A percentile compares a stretch with the other conserved stretches of the same genome.
phyloP scores from a whole-genome alignment of 139 green algal genomes.

The Chlorella sp. region DNA sequence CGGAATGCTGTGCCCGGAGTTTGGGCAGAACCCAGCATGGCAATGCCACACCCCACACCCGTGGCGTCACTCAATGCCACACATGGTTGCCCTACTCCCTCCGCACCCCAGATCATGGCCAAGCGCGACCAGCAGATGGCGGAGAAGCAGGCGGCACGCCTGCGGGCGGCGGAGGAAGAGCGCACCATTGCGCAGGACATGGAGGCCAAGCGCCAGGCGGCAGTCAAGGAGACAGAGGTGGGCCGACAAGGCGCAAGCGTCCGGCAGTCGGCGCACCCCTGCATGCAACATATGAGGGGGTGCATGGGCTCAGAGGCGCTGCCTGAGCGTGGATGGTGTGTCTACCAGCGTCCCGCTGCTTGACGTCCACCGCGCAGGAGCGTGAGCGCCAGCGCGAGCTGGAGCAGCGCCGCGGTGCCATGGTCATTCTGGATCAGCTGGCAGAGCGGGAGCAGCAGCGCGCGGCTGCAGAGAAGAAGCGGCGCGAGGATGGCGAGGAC shows the following conservation, averaged over 20 bases:
- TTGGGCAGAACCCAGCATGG: too few species aligned
- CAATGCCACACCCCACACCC: too few species aligned
- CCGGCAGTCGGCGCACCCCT: too few species aligned
- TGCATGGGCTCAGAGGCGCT: too few species aligned
- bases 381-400: conserved; percentile 11
- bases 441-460: conserved; percentile 22
- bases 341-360: too few species aligned
- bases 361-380: conserved; percentile 2
- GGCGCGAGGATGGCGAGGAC: conserved; percentile 20
- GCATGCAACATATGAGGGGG: too few species aligned
- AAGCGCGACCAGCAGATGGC: conserved; percentile 14
- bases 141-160: conserved; percentile 4
- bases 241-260: not conserved
- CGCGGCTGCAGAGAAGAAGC: not conserved
- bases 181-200: conserved; percentile 13
- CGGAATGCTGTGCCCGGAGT: too few species aligned
- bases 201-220: conserved; percentile 15
- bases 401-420: conserved; percentile 14
- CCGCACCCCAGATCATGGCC: too few species aligned
- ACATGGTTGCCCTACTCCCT: too few species aligned
- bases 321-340: too few species aligned
- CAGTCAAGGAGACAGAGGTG: conserved; percentile 19
- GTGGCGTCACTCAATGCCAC: too few species aligned
- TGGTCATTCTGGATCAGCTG: conserved; percentile 28
- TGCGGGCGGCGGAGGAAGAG: conserved; percentile 1